Base-by-base conservation (phyloP, 1,284 basidiomycete genomes). In the Erythrobasidium hasegawianum region DNA sequence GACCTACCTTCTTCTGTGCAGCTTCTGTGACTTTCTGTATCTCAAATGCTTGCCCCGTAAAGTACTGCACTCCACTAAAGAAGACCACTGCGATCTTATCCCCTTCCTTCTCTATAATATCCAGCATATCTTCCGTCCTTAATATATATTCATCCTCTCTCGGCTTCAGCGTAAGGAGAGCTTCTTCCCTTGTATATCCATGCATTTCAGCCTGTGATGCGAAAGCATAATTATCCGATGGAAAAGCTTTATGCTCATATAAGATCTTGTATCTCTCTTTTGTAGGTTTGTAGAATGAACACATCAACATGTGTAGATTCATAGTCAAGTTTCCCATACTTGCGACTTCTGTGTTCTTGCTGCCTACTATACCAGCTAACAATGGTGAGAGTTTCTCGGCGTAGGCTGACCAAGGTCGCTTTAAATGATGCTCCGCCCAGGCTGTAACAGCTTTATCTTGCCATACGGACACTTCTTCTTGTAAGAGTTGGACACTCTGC, bases 211-310 rank as follows among this genome's bases (percentile, higher is more conserved):
- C 88, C 78, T 97, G 93, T 29, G 93, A 96, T 57, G 88, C 84
- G 73, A 97, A 89, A 18, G 95, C 96, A 76, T 98, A 98, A 92
- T 96, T 88, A 82, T 98, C 95, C 72, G 90, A 95, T 67, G 96
- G 94, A 78, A 98, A 98, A 1, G 94, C 92, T 68, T 85, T 87
- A 47, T 86, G 85, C 81, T 99, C 96, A 78, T 91, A 96, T 66
- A 99, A 81, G 76, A 99, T 94, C 83, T 96, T 97, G 83, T 85
- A 93, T 59, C 91, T 85, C 67, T 81, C 80, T 67, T 83, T 74
- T 8, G 89, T 90, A 1, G 95, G 95, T 62, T 88, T 86, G 80
- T 97, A 97, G 79, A 98, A 98, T 22, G 87, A 87, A 74, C 87
- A 85, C 82, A 98, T 87, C 82, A 97, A 86, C 62, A 92, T 85